phyloP scores from a whole-genome alignment of 805 yeast species.

The Wickerhamomyces hampshirensis region DNA sequence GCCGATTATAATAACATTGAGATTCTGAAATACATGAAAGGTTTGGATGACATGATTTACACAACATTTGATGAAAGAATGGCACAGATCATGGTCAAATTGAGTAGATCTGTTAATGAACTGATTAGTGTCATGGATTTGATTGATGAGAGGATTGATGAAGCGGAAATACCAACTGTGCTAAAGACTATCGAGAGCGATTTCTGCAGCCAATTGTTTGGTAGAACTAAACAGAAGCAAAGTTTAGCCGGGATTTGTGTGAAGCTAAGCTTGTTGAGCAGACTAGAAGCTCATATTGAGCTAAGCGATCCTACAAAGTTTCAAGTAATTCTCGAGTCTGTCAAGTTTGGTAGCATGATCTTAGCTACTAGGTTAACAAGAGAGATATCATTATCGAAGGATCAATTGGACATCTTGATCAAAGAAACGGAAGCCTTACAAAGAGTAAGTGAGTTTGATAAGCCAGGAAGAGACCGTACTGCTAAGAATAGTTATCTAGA shows the following conservation, averaged over 20 bases:
- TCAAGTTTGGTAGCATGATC: conserved; percentile 7
- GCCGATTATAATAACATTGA: neutral
- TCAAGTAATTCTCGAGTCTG: conserved; percentile 1
- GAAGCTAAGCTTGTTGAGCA: conserved; percentile 5
- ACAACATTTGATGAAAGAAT: conserved; percentile 4
- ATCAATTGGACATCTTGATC: neutral
- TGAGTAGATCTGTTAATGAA: conserved; percentile 5
- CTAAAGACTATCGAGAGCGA: neutral
- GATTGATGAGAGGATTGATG: conserved; percentile 3
- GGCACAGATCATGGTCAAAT: conserved; percentile 1
- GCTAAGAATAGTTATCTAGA: neutral
- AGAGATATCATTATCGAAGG: neutral
- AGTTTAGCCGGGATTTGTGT: neutral
- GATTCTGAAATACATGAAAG: conserved; percentile 1
- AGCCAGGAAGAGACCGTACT: conserved; percentile 5
- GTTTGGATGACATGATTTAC: conserved; percentile 9
- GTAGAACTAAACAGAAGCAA: neutral
- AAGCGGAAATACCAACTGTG: conserved; percentile 1
- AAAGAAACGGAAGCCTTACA: neutral
- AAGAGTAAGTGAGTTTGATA: neutral
- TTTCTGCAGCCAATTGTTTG: neutral
- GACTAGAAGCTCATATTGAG: conserved; percentile 2
- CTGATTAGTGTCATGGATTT: conserved; percentile 10
- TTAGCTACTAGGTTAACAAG: conserved; percentile 4
- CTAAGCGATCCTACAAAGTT: conserved; percentile 1